These are phyloP conservation scores for Penicillium janthinellum DNA, from an alignment of 2,329 filamentous ascomycete species.

Conservation along the genomic window DNA sequence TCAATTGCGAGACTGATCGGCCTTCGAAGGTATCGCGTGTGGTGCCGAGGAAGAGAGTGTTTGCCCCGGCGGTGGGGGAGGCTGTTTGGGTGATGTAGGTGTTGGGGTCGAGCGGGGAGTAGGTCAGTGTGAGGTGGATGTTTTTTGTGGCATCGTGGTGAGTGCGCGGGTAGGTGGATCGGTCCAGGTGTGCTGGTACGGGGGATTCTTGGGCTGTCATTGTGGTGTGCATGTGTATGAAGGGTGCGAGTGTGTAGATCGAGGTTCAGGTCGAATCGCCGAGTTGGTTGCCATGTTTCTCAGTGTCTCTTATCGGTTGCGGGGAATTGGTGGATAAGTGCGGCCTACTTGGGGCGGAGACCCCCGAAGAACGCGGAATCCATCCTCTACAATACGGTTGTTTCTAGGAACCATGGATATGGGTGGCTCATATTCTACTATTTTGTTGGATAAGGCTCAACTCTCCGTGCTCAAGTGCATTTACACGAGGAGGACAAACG, in stretches of 20 bases:
- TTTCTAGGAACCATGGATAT: not conserved
- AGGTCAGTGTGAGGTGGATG: constrained; percentile 48
- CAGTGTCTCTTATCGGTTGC: constrained; percentile 23
- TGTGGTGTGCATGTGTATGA: constrained; percentile 6
- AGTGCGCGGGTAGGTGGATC: constrained; percentile 44
- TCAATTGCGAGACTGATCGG: constrained; percentile 46
- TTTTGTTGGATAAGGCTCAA: not conserved
- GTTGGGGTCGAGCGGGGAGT: constrained; percentile 41
- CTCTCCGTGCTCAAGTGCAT: not conserved
- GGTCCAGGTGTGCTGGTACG: constrained; percentile 39
- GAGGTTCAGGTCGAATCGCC: not conserved
- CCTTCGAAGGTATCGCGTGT: constrained; percentile 48
- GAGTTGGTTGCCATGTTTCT: not conserved
- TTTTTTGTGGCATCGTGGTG: constrained; percentile 33
- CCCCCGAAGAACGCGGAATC: constrained; percentile 1
- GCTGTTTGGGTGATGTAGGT: constrained; percentile 39
- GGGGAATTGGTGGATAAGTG: constrained; percentile 26
- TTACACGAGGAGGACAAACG: constrained; percentile 33
- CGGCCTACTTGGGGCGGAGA: constrained; percentile 16
- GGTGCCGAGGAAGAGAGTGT: constrained; percentile 50
- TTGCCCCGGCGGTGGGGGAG: constrained; percentile 48
- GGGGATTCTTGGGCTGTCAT: constrained; percentile 18
- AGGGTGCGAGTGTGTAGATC: not conserved
- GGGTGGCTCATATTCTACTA: not conserved
- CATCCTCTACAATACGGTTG: not conserved